phyloP scores from a whole-genome alignment of 1,139 yeast genomes.

The Protomyces pachydermus region DNA sequence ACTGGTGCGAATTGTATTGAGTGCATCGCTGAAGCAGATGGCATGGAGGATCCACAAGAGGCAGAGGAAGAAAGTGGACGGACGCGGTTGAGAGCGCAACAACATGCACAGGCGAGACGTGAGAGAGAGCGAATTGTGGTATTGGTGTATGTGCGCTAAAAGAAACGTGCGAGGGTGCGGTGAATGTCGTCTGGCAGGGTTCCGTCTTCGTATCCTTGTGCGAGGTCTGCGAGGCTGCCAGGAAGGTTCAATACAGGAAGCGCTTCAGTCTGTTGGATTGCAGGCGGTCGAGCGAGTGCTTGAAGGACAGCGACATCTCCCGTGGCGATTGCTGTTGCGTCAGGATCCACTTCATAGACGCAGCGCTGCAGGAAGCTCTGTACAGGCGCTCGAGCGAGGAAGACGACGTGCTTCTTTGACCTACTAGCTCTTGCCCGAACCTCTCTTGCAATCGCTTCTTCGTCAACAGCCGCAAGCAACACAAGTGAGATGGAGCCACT shows the following conservation, averaged over 20 bases:
- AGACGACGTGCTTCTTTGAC: background rate
- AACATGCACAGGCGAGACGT: background rate
- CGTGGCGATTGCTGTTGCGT: background rate
- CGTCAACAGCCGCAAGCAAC: background rate
- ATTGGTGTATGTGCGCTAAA: background rate
- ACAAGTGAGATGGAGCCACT: background rate
- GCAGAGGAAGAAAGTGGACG: background rate
- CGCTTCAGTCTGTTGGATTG: background rate
- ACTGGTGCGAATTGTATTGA: conserved; percentile 21
- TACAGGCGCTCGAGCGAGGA: background rate
- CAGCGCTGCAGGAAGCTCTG: background rate
- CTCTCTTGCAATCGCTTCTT: background rate
- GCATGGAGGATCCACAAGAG: background rate
- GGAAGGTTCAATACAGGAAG: background rate
- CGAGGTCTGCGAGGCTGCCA: background rate
- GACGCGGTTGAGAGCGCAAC: background rate
- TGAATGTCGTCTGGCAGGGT: background rate
- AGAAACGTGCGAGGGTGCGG: background rate
- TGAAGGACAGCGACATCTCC: background rate
- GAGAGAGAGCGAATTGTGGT: background rate
- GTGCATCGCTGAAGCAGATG: conserved; percentile 21
- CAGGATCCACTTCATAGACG: background rate
- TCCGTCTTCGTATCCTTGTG: background rate
- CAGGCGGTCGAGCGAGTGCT: background rate
- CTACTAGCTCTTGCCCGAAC: background rate